phyloP scores from a whole-genome alignment of 805 yeast genomes.

The Monosporozyma unispora region DNA sequence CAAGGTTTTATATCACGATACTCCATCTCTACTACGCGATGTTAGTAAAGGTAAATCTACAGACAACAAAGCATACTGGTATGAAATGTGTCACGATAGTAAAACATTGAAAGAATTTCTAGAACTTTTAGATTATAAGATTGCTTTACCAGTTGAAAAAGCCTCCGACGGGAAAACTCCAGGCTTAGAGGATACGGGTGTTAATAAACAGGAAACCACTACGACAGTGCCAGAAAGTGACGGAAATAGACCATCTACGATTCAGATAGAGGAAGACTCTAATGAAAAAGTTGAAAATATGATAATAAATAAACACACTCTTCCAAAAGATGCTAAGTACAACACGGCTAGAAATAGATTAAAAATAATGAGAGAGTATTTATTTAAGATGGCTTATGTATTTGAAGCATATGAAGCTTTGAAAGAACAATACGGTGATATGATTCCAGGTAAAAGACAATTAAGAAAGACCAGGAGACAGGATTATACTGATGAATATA shows the following conservation, averaged over 20 bases:
- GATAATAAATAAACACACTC: conserved; percentile 10
- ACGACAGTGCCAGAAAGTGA: conserved; percentile 1
- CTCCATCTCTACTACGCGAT: conserved; percentile 15
- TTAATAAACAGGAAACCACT: background rate
- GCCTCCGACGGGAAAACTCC: background rate
- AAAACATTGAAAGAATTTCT: conserved; percentile 14
- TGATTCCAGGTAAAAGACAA: conserved; percentile 22
- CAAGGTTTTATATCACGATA: conserved; percentile 20
- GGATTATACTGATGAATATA: conserved; percentile 13
- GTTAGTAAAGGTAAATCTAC: conserved; percentile 5
- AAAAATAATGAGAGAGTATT: conserved; percentile 12
- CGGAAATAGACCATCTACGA: background rate
- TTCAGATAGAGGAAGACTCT: background rate
- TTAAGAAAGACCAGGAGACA: conserved; percentile 19
- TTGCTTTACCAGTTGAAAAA: conserved; percentile 4
- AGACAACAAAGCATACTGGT: conserved; percentile 15
- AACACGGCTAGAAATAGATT: conserved; percentile 14
- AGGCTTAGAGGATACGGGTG: background rate
- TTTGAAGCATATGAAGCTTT: conserved; percentile 57
- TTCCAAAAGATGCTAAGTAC: conserved; percentile 18
- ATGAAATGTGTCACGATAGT: conserved; percentile 19
- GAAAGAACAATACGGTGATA: conserved; percentile 44
- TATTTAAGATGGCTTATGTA: conserved; percentile 26
- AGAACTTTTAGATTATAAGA: conserved; percentile 12
- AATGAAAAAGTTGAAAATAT: background rate